Percentiles rank a stretch among this genome's conserved stretches.
These are phyloP conservation scores for Citrullus mucosospermus DNA, from an alignment of 306 rosid genomes.

Conservation along the genomic window DNA sequence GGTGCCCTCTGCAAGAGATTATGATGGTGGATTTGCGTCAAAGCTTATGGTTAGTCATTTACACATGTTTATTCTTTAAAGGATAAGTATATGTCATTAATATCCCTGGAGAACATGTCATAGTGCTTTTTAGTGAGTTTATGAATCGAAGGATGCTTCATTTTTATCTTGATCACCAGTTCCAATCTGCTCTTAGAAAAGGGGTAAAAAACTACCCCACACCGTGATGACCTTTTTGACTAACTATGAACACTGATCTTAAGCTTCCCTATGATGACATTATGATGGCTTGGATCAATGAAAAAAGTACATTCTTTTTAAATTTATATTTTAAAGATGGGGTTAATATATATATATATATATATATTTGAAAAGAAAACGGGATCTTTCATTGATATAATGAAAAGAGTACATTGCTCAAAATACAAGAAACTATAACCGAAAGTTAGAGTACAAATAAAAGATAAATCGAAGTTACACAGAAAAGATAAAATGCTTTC, in stretches of 20 bases:
- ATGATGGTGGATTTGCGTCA: slow-evolving; percentile 84
- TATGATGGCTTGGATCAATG: not conserved
- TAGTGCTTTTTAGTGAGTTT: not conserved
- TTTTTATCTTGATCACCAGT: not conserved
- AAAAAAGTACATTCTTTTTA: not conserved
- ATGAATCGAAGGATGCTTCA: not conserved
- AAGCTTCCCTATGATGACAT: not conserved
- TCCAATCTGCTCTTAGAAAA: not conserved
- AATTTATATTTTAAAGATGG: not conserved
- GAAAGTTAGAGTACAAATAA: no score
- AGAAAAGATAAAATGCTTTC: no score
- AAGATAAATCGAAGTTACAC: no score
- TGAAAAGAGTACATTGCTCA: no score
- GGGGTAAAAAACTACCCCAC: not conserved
- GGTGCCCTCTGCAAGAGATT: slow-evolving; percentile 80
- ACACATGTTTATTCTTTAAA: not conserved
- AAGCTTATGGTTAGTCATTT: slow-evolving; percentile 68
- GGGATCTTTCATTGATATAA: no score
- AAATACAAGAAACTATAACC: no score
- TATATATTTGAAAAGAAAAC: no score
- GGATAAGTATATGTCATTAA: not conserved
- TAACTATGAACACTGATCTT: not conserved
- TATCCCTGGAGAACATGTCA: not conserved
- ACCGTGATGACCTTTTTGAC: not conserved
- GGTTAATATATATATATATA: no score